phyloP scores from a whole-genome alignment of 1,284 basidiomycete genomes.

The Ustilago crameri region DNA sequence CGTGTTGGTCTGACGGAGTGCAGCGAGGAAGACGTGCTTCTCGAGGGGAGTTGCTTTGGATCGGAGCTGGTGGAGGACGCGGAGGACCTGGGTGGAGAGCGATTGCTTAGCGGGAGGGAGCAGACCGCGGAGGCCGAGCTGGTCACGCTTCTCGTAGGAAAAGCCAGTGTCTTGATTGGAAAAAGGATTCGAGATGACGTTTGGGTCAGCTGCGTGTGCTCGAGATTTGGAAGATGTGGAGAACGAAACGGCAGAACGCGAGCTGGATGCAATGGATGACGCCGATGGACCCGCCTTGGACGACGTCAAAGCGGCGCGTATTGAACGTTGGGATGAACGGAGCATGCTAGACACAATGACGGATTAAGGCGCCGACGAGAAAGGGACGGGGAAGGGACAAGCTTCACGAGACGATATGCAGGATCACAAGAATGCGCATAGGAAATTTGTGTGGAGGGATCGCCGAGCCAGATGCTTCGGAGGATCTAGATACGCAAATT shows the following conservation, averaged over 20 bases:
- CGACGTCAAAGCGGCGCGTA: slow-evolving; percentile 9
- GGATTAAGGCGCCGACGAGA: neutral
- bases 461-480: neutral
- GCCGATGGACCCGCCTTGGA: slow-evolving; percentile 14
- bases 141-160: slow-evolving; percentile 75
- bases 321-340: slow-evolving; percentile 15
- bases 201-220: slow-evolving; percentile 37
- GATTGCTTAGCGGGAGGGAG: slow-evolving; percentile 74
- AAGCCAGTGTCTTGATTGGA: slow-evolving; percentile 74
- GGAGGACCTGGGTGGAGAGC: slow-evolving; percentile 73
- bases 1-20: slow-evolving; percentile 78
- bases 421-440: neutral
- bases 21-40: slow-evolving; percentile 83
- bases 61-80: slow-evolving; percentile 77
- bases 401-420: too few relatives aligned
- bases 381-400: neutral
- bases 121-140: slow-evolving; percentile 78
- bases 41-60: slow-evolving; percentile 78
- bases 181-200: slow-evolving; percentile 38
- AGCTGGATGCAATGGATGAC: slow-evolving; percentile 4
- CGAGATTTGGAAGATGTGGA: slow-evolving; percentile 9
- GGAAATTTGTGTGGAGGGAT: neutral
- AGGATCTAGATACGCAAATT: too few relatives aligned
- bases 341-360: slow-evolving; percentile 14
- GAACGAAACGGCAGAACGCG: slow-evolving; percentile 14